These are phyloP conservation scores for Russula compacta DNA, from an alignment of 768 basidiomycete species.

Conservation along the genomic window DNA sequence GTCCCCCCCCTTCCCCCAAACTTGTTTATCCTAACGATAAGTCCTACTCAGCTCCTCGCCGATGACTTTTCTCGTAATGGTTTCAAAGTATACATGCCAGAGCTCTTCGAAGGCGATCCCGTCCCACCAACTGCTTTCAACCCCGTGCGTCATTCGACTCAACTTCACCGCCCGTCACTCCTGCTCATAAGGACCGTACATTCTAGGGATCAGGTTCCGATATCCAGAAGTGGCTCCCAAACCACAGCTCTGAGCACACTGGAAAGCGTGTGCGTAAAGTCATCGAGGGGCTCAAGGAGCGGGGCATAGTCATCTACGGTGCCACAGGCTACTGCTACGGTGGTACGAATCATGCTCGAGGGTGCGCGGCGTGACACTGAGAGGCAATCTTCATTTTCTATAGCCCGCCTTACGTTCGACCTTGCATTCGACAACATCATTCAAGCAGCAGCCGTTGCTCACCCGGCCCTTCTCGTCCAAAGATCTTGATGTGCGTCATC, in stretches of 20 bases:
- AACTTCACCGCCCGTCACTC: neutral
- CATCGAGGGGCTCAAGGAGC: slow-evolving; percentile 24
- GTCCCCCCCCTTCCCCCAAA: neutral
- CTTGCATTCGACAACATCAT: slow-evolving; percentile 35
- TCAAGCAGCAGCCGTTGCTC: slow-evolving; percentile 35
- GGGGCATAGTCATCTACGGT: slow-evolving; percentile 26
- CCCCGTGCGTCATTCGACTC: slow-evolving; percentile 13
- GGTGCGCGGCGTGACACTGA: neutral
- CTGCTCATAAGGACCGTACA: neutral
- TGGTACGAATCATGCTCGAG: slow-evolving; percentile 1
- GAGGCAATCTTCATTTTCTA: neutral
- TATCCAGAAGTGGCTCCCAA: neutral
- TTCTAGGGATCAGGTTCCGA: neutral
- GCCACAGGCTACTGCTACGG: slow-evolving; percentile 27
- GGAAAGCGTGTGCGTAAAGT: slow-evolving; percentile 22
- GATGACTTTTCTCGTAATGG: slow-evolving; percentile 38
- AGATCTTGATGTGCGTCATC: slow-evolving; percentile 31
- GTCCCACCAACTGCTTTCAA: slow-evolving; percentile 18
- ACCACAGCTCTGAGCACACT: slow-evolving; percentile 19
- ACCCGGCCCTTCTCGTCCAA: slow-evolving; percentile 38
- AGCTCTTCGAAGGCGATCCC: slow-evolving; percentile 23
- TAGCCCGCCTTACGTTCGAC: slow-evolving; percentile 21
- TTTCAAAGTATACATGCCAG: slow-evolving; percentile 22
- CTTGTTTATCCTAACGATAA: neutral
- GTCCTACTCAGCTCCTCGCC: slow-evolving; percentile 29